Base-by-base conservation (phyloP, 2,329 filamentous ascomycete species). In the Colletotrichum sp. region DNA sequence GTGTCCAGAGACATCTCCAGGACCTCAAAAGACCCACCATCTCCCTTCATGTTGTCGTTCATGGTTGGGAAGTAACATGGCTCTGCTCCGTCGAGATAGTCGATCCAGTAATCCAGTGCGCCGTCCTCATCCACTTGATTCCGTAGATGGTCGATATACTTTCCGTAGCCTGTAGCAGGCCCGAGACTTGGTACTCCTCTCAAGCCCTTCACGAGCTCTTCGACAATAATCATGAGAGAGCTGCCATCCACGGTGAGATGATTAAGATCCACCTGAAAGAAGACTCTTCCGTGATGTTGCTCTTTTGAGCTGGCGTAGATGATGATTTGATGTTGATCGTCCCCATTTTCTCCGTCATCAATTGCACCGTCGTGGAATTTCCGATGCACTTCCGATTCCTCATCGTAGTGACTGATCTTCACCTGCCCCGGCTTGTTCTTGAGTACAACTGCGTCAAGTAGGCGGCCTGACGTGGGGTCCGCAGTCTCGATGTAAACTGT, bases 101-200 rank as follows among this genome's bases (percentile, higher is more conserved):
- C 55, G n/a, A 76, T 76, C 80, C 80, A 81, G 69, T 78, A 81
- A 12, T 77, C 69, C 8, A 79, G 70, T 3, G 73, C 73, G 4
- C 64, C 77, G 6, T 76, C 68, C 4, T 78, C 76, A 8, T 75
- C 39, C 4, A 70, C 59, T 15, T 76, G 67, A 8, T 62, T 49
- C 30, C 75, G 65, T 13, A 81, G 66, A 34, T 79, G 75, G 5
- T 75, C 52, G n/a, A 80, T 78, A 52, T 80, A 81, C 30, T 71
- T 72, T 9, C 72, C 57, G 67, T 79, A 80, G 16, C 75, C 65
- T 5, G 72, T 69, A 1, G 73, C 73, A 16, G 63, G 52, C 5
- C 44, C 26, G 10, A 18, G 8, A 1, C 34, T 18, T 10, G 39
- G 63, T 0, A 24, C 8, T 8, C 57, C 69, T 7, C 36, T 39